Base-by-base conservation (phyloP, 495 filamentous ascomycete species). In the Saxispiralis lemnorum region DNA sequence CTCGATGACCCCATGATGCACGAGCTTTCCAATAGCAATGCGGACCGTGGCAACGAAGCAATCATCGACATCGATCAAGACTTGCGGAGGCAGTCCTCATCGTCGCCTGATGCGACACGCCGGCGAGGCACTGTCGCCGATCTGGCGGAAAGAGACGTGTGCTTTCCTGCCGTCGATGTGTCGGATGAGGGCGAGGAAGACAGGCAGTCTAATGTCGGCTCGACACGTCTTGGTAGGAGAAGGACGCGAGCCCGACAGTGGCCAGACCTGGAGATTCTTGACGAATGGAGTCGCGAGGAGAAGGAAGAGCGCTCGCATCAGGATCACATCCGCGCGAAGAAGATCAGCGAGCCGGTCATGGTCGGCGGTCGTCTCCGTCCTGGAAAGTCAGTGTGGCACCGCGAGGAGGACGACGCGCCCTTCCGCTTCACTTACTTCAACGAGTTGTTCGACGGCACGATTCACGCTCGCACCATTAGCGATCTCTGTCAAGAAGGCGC, bases 391-490 rank as follows among this genome's bases (percentile, higher is more conserved):
- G 66, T 68, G 5, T 97, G 89, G 89, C 84, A 87, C 58, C 71
- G 77, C 18, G 76, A 81, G 45, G 83, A 89, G 51, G 86, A 94
- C 31, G 92, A 94, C 40, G 77, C 77, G 1, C 89, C 89, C 0
- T 97, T 92, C 56, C 74, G 89, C 35, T 96, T 93, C 57, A 97
- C 89, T 1, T 97, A 97, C 54, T 97, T 97, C 68, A 95, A 94
- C 57, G 89, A 96, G 54, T 84, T 94, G 49, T 83, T 96, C 46
- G 76, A 78, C 38, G 85, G 79, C 53, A 96, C 89, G 0, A 89
- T 96, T 48, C 89, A 96, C 58, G 86, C 83, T 16, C 85, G 93
- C 56, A 92, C 80, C 0, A 88, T 97, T 38, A 89, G 84, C 10
- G 89, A 93, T 54, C 67, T 97, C 20, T 70, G 87, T 2, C 85